Percentiles rank a stretch among this genome's conserved stretches.
phyloP scores from a whole-genome alignment of 2,329 filamentous ascomycete genomes.

The Fusarium sp. region DNA sequence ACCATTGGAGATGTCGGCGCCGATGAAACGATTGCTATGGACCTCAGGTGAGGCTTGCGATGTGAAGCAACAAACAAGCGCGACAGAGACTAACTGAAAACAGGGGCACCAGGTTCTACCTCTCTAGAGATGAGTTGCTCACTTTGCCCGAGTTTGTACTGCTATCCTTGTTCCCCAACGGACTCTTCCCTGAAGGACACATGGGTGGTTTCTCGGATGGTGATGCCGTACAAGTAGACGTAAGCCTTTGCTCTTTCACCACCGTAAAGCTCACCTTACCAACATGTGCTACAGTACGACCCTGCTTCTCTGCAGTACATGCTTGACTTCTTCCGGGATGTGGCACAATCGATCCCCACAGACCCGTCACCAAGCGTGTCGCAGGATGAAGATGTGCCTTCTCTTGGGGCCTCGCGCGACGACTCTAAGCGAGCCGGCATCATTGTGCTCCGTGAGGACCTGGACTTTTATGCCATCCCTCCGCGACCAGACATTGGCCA shows the following conservation, averaged over 20 bases:
- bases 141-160: constrained; percentile 98
- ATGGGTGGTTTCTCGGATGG: constrained; percentile 93
- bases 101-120: constrained; percentile 92
- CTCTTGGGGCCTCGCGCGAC: constrained; percentile 78
- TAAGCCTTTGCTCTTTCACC: constrained; percentile 63
- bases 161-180: constrained; percentile 97
- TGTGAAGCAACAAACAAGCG: background rate
- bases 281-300: constrained; percentile 79
- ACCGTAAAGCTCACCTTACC: constrained; percentile 10
- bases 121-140: constrained; percentile 93
- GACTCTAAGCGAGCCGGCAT: constrained; percentile 94
- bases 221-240: constrained; percentile 96
- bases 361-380: constrained; percentile 75
- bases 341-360: constrained; percentile 93
- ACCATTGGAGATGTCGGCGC: constrained; percentile 87
- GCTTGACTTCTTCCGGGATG: constrained; percentile 97
- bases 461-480: constrained; percentile 98
- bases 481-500: constrained; percentile 86
- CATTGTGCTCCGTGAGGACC: constrained; percentile 94
- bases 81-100: constrained; percentile 42
- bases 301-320: constrained; percentile 97
- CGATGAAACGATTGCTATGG: constrained; percentile 95
- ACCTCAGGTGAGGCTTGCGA: constrained; percentile 78
- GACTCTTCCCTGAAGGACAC: constrained; percentile 96
- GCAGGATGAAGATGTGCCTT: constrained; percentile 70